Evolutionary conservation across 768 basidiomycete species (phyloP), one percentile per base, ranked within the genome.

Genomic region (Pisolithus albus): DNA sequence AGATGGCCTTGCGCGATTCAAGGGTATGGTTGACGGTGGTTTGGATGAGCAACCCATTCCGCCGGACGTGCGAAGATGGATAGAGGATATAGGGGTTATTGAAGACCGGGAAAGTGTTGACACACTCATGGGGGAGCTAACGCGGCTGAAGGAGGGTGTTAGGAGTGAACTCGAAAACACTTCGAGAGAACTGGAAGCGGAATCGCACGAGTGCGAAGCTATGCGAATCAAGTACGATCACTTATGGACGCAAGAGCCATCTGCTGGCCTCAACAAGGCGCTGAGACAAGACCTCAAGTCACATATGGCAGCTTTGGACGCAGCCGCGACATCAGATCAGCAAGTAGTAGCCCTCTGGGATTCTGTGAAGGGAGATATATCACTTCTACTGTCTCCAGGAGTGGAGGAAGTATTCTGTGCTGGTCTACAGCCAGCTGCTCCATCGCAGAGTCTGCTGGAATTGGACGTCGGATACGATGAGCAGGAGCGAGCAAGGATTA

Each of bases 211-310:
- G 44, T 97, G 93, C 68, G 95, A 99, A 69, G 74, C 78, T 46
- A 81, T 85, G 83, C 75, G 93, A 50, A 86, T 92, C 61, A 87
- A 87, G 66, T 94, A 91, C 66, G 86, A 86, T 28, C 85, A 92
- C 57, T 66, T 80, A 26, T 97, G 91, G 86, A 83, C 86, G 7
- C 94, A 96, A 67, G 78, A 80, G 8, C 94, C 95, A 0, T 86
- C 86, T 5, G 83, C 89, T 0, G 75, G 79, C 1, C 68, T 84
- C 52, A 88, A 86, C 41, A 86, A 88, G 64, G 68, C 75, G 6
- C 66, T 88, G 50, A 76, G 93, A 13, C 81, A 81, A 54, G 92
- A 93, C 62, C 68, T 97, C 50, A 92, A 92, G 65, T 75, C 81
- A 9, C 88, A 92, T 58, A 66, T 80, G 19, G 72, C 71, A 15